Conservation (phyloP, 306 rosid species). For the Dryas alaskensis region DNA sequence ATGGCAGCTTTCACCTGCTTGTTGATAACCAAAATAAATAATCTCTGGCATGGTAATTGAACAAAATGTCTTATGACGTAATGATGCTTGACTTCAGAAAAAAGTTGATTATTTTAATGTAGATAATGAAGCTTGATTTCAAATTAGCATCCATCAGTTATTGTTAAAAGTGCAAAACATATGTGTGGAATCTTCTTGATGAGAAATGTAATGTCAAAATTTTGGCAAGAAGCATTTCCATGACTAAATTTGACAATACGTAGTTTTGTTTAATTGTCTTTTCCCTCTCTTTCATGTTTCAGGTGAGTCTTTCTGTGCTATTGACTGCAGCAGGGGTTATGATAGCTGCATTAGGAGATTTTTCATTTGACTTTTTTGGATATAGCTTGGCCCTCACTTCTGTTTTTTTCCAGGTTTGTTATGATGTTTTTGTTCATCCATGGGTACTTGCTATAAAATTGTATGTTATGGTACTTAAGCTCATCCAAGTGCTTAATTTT, state of each 20-base stretch:
- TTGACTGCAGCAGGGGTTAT: slow-evolving; percentile 84
- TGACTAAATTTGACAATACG: slow-evolving; percentile 15
- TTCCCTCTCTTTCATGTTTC: slow-evolving; percentile 31
- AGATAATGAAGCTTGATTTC: slow-evolving; percentile 2
- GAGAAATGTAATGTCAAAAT: slow-evolving; percentile 8
- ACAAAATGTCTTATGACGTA: background rate
- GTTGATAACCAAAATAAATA: background rate
- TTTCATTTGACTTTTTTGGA: slow-evolving; percentile 87
- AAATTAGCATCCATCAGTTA: background rate
- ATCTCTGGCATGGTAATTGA: background rate
- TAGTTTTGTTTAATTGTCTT: slow-evolving; percentile 5
- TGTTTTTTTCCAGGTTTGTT: slow-evolving; percentile 80
- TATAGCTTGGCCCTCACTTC: slow-evolving; percentile 91
- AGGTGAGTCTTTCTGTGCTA: slow-evolving; percentile 80
- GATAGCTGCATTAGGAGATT: slow-evolving; percentile 89
- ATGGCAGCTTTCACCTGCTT: background rate
- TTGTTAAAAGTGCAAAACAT: slow-evolving; percentile 12
- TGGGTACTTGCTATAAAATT: background rate
- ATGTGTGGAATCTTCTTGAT: slow-evolving; percentile 5
- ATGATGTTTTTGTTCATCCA: slow-evolving; percentile 17
- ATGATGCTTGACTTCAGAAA: background rate
- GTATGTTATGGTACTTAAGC: slow-evolving; percentile 11
- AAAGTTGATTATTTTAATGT: background rate
- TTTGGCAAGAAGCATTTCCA: slow-evolving; percentile 9
- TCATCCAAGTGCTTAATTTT: slow-evolving; percentile 29